Evolutionary conservation across 306 rosid genomes (phyloP).

Genomic region (Pueraria montana): DNA sequence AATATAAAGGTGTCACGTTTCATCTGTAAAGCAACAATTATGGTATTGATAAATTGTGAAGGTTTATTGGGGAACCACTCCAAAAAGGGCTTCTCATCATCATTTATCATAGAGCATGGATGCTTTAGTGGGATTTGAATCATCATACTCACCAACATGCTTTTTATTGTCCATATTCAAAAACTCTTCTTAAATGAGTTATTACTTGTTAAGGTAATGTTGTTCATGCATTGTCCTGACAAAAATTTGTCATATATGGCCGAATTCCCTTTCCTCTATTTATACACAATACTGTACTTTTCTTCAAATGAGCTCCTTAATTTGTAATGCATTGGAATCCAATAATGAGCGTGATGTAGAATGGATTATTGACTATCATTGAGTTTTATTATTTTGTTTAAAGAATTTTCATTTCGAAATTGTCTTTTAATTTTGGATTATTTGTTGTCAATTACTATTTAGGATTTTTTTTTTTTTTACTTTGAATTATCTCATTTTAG

Average conservation of each 20-base stretch:
- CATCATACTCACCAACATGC: neutral
- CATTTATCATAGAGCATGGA: neutral
- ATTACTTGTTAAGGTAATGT: neutral
- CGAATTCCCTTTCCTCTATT: neutral
- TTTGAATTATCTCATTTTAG: no score
- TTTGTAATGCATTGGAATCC: no score
- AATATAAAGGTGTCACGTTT: conserved; percentile 15
- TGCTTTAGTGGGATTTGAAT: neutral
- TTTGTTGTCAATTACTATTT: no score
- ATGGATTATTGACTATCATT: no score
- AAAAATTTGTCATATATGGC: neutral
- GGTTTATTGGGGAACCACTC: no score
- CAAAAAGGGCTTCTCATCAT: neutral
- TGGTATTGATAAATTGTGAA: neutral
- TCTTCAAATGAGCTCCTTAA: no score
- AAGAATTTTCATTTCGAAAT: no score
- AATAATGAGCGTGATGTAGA: no score
- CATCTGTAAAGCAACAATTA: conserved; percentile 11
- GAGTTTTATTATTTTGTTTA: no score
- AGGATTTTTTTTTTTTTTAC: no score
- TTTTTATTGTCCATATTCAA: neutral
- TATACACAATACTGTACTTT: neutral
- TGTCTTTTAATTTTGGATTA: no score
- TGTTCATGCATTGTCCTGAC: neutral
- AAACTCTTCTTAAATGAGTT: neutral